phyloP scores from a whole-genome alignment of 345 rosid genomes.

The Pelargonium nanum region DNA sequence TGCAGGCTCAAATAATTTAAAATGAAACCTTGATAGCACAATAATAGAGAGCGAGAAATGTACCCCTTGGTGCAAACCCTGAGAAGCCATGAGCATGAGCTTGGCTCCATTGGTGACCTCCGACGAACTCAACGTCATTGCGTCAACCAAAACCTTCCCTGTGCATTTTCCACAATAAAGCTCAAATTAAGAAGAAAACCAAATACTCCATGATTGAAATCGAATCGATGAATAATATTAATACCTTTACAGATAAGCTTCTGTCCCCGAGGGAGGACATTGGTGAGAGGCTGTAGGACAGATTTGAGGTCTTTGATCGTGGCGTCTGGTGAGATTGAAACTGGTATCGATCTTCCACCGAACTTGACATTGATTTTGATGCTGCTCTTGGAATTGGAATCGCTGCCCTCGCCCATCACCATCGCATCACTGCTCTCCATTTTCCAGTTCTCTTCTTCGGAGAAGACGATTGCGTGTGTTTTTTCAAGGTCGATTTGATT shows the following conservation, averaged over 20 bases:
- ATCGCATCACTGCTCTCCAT: not conserved
- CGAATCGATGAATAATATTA: not conserved
- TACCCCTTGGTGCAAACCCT: conserved; percentile 97
- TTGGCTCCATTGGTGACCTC: conserved; percentile 57
- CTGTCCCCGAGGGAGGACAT: conserved; percentile 93
- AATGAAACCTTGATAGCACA: not conserved
- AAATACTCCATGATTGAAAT: not conserved
- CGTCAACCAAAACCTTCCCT: conserved; percentile 76
- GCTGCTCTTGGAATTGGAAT: not conserved
- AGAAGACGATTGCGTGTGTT: not conserved
- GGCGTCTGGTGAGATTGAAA: conserved; percentile 37
- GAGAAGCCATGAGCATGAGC: conserved; percentile 83
- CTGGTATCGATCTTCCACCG: conserved; percentile 53
- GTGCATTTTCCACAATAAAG: conserved; percentile 2
- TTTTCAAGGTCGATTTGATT: no score
- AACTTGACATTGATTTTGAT: conserved; percentile 56
- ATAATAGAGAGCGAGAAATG: not conserved
- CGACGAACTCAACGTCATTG: conserved; percentile 50
- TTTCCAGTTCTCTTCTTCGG: not conserved
- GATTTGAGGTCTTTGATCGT: conserved; percentile 52
- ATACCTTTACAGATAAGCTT: conserved; percentile 82
- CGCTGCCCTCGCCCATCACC: conserved; percentile 7
- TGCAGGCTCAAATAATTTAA: not conserved
- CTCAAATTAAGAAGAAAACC: not conserved
- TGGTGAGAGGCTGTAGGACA: conserved; percentile 70